Evolutionary conservation across 257 asterid species (phyloP).

Genomic region (Solanum virginianum): DNA sequence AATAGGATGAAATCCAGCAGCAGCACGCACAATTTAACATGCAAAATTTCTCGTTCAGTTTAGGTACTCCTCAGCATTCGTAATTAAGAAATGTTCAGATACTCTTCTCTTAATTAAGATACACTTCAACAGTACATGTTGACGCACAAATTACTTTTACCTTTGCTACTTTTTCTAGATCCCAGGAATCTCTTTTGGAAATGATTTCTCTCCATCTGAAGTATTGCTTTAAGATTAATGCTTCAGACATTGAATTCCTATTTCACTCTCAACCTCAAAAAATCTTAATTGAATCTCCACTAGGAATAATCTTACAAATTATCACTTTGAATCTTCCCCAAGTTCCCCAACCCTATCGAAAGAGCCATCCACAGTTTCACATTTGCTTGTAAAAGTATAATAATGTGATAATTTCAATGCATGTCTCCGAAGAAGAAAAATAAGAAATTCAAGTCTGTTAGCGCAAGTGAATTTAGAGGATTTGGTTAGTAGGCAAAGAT

Average conservation of each 20-base stretch:
- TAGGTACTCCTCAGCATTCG: neutral
- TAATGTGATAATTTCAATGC: neutral
- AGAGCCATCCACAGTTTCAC: neutral
- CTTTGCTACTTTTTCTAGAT: neutral
- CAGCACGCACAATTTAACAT: neutral
- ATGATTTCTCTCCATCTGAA: neutral
- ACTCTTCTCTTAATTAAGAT: neutral
- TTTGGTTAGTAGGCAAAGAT: neutral
- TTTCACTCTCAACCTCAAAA: neutral
- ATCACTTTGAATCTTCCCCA: neutral
- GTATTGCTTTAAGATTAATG: neutral
- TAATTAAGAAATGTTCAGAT: neutral
- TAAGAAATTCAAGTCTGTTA: neutral
- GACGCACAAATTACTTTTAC: neutral
- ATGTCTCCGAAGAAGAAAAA: neutral
- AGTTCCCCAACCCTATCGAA: neutral
- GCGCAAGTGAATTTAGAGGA: neutral
- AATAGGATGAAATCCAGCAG: neutral
- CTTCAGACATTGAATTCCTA: neutral
- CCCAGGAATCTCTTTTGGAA: neutral
- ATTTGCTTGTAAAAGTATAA: neutral
- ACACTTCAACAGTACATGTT: neutral
- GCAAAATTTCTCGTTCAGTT: neutral
- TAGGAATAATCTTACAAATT: neutral
- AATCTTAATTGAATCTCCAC: neutral